Percentiles rank a stretch among this genome's conserved stretches.
Conservation (phyloP, 495 filamentous ascomycete genomes). For the Hyaloscypha hepaticicola region DNA sequence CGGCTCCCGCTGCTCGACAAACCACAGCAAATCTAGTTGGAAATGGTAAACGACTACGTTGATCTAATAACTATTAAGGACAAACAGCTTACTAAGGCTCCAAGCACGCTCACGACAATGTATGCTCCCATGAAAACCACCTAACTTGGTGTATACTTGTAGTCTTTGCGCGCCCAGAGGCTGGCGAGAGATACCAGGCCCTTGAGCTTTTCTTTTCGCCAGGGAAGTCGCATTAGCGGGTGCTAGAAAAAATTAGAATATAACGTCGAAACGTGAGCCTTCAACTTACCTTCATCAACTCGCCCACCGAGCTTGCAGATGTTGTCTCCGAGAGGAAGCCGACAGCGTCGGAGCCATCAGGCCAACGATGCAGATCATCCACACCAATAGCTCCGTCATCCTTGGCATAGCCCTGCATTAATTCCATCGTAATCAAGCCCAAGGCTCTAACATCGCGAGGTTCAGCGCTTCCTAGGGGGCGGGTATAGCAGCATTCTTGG, state of each 20-base stretch:
- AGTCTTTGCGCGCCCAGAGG: constrained; percentile 11
- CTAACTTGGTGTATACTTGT: constrained; percentile 16
- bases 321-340: constrained; percentile 31
- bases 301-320: constrained; percentile 27
- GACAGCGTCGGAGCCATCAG: constrained; percentile 33
- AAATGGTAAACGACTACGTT: constrained; percentile 16
- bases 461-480: constrained; percentile 23
- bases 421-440: constrained; percentile 33
- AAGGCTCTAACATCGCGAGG: constrained; percentile 28
- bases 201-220: constrained; percentile 17
- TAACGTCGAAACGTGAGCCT: constrained; percentile 6
- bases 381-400: constrained; percentile 36
- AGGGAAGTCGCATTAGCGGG: constrained; percentile 12
- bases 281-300: constrained; percentile 29
- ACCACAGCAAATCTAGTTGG: constrained; percentile 15
- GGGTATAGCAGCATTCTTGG: constrained; percentile 17
- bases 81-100: constrained; percentile 15
- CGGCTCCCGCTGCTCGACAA: background rate
- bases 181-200: constrained; percentile 11
- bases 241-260: constrained; percentile 20
- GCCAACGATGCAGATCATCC: constrained; percentile 36
- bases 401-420: constrained; percentile 41
- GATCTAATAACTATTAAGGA: constrained; percentile 15
- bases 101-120: constrained; percentile 1
- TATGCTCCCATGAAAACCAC: constrained; percentile 8